These are phyloP conservation scores for Sporisorium sorghi DNA, from an alignment of 1,284 basidiomycete species.

Conservation along the genomic window DNA sequence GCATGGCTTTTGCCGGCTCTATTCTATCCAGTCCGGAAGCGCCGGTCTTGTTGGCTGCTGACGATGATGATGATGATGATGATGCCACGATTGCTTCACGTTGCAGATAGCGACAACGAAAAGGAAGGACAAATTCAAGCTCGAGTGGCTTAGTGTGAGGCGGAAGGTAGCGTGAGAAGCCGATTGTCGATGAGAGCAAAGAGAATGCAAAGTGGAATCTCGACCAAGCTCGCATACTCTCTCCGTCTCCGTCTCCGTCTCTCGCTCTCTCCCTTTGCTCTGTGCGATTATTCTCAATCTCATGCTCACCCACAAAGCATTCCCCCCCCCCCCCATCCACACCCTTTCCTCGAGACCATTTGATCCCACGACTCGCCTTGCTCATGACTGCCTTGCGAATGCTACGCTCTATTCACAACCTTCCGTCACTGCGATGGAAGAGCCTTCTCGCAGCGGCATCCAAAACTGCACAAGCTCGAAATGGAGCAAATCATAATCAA, in stretches of 20 bases:
- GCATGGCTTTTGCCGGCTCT: slow-evolving; percentile 18
- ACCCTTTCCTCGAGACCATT: neutral
- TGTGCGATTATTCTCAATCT: neutral
- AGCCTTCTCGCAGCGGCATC: slow-evolving; percentile 8
- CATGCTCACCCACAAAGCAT: neutral
- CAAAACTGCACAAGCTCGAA: neutral
- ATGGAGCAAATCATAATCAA: slow-evolving; percentile 14
- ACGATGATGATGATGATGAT: neutral
- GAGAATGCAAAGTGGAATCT: slow-evolving; percentile 32
- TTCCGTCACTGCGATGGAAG: neutral
- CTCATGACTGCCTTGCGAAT: neutral
- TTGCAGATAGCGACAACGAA: slow-evolving; percentile 1
- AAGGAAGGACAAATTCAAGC: neutral
- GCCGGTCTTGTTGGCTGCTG: neutral
- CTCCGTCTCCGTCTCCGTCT: slow-evolving; percentile 1
- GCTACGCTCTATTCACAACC: neutral
- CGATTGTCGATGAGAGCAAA: too few species aligned
- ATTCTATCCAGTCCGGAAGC: neutral
- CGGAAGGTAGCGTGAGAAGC: slow-evolving; percentile 11
- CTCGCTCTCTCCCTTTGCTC: neutral
- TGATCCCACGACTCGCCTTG: neutral
- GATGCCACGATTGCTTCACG: neutral
- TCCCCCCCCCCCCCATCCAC: neutral
- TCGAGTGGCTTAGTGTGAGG: neutral
- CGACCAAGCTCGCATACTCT: slow-evolving; percentile 26